Percentiles rank a stretch among this genome's conserved stretches.
Evolutionary conservation across 2,329 filamentous ascomycete species (phyloP).

Genomic region (Colletotrichum sidae): DNA sequence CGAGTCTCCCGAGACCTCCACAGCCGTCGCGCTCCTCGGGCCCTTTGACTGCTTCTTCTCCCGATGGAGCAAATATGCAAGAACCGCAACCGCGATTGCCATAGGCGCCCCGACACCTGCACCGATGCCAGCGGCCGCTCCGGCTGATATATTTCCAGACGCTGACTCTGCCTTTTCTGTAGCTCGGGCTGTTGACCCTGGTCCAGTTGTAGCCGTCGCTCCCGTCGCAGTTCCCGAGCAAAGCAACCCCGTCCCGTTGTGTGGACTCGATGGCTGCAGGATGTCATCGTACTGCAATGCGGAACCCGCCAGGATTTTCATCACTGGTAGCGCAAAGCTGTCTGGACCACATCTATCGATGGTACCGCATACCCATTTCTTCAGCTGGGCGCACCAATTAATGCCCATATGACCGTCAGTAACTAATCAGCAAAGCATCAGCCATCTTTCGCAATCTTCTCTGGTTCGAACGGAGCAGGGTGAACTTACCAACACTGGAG

Average conservation of each 20-base stretch:
- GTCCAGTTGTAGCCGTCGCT: neutral
- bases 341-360: neutral
- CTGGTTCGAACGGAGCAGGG: neutral
- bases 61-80: slow-evolving; percentile 23
- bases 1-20: too few species aligned
- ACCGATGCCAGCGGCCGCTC: slow-evolving; percentile 31
- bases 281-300: slow-evolving; percentile 8
- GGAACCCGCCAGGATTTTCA: neutral
- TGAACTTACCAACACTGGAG: neutral
- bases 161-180: neutral
- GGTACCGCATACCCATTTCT: slow-evolving; percentile 4
- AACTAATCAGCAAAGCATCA: neutral
- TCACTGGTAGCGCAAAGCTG: slow-evolving; percentile 4
- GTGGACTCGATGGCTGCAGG: too few species aligned
- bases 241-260: too few species aligned
- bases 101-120: slow-evolving; percentile 27
- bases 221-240: too few species aligned
- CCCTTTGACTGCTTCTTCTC: slow-evolving; percentile 26
- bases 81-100: slow-evolving; percentile 18
- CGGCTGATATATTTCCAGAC: neutral
- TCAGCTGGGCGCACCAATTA: neutral
- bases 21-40: too few species aligned
- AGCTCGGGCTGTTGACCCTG: neutral
- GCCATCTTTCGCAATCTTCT: neutral
- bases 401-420: neutral